Evolutionary conservation across 768 basidiomycete genomes (phyloP), one percentile per base, ranked within the genome.

Genomic region (Mycena venus): DNA sequence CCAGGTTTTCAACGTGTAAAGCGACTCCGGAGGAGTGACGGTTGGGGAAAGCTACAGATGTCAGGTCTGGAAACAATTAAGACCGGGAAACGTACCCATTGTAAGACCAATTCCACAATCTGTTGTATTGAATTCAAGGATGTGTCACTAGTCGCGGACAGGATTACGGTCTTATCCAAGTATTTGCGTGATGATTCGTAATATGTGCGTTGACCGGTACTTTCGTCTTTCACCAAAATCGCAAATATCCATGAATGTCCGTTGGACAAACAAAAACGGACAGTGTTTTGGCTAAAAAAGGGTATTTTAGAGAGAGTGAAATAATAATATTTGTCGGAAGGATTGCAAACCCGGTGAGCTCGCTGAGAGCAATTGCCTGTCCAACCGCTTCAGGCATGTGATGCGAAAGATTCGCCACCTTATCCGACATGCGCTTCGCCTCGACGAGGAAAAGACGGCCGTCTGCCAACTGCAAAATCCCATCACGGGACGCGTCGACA

Each of bases 181-280:
- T 67, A 67, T 40, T 23, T 53, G 10, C 51, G 65, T 17, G 65
- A 27, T 34, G 65, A 55, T 23, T 55, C 53, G 23, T 67, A 67
- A 21, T 55, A 67, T 53, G 65, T 38, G 38, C 53, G 65, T 38
- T 67, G 34, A 38, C 65, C 36, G 8, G 65, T 31, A n/a, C 44
- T 47, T 12, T 56, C 23, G 40, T 68, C 66, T 58, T 68, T 68
- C 23, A 68, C 38, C 34, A 68, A 27, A 68, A 58, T 42, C 9
- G 55, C 66, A 23, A 68, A 68, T 5, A 68, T 56, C 66, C 66
- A 68, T 9, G 64, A 65, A 65, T 53, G 51, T 53, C 51, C 64
- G 31, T 68, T 68, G 55, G 66, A 68, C 55, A 68, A 58, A 29
- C 66, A 68, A 34, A 67, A 67, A 27, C 36, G n/a, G n/a, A 67